Evolutionary conservation across 2,329 filamentous ascomycete genomes (phyloP).

Genomic region (Exserohilum rostratum): DNA sequence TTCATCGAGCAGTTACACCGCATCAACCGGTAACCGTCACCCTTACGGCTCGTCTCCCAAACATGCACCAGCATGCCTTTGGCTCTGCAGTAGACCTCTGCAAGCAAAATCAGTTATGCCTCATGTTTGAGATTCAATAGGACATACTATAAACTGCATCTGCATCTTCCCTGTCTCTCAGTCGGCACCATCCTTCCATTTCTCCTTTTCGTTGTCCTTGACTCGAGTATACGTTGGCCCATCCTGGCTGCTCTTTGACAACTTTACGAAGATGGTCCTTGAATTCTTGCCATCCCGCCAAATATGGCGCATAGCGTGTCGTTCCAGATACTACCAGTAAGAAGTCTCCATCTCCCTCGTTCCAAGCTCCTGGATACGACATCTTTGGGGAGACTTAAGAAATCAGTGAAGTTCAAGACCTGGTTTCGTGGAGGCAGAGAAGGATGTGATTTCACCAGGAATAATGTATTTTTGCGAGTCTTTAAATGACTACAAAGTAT

Average conservation of each 20-base stretch:
- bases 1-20: constrained; percentile 44
- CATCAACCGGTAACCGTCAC: constrained; percentile 33
- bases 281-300: constrained; percentile 46
- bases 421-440: too few species aligned
- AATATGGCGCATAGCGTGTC: constrained; percentile 33
- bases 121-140: constrained; percentile 6
- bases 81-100: constrained; percentile 31
- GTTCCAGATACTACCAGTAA: constrained; percentile 39
- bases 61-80: constrained; percentile 40
- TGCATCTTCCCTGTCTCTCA: constrained; percentile 44
- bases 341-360: constrained; percentile 35
- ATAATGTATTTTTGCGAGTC: too few species aligned
- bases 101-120: not conserved
- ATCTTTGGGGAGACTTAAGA: not conserved
- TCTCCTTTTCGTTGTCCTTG: constrained; percentile 35
- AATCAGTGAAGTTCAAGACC: not conserved
- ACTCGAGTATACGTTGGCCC: constrained; percentile 42
- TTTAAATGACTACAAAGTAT: not conserved
- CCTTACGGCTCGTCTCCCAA: constrained; percentile 39
- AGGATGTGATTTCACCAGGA: too few species aligned
- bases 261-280: constrained; percentile 45
- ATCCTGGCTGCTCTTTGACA: constrained; percentile 46
- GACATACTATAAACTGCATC: constrained; percentile 39
- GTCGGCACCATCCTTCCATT: constrained; percentile 45
- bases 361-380: constrained; percentile 20